Evolutionary conservation across 2,329 filamentous ascomycete genomes (phyloP), one percentile per base, ranked within the genome.

Genomic region (Phaeosphaeria sp.): DNA sequence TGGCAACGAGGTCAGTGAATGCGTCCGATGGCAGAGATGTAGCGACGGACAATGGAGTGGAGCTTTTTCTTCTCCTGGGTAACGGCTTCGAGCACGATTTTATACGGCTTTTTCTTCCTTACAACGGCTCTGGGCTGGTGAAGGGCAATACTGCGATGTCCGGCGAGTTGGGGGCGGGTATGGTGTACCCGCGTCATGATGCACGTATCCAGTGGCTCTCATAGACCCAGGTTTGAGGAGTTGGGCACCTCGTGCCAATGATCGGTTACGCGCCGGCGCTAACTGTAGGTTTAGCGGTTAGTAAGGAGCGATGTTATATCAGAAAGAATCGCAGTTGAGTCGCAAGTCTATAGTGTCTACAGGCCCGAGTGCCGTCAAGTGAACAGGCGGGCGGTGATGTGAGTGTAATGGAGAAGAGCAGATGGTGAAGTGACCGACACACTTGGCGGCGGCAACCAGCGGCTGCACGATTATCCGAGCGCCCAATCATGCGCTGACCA

Each of bases 21-120:
- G 52, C 50, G 41, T 43, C 42, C 61, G 18, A 42, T 20, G 47
- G 58, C 30, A 27, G 44, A 47, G 22, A 47, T 43, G 52, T 39
- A 63, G 54, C 44, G 60, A 80, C 79, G 66, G 66, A 82, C 80
- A 54, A 76, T 71, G 59, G 83, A 82, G 52, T 82, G 80, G 47
- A 88, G 79, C 67, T 85, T 87, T 69, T 84, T 86, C 75, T 87
- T 87, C 69, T 85, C 84, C 60, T 84, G 83, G 2, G 85, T 82
- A 46, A 88, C 77, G 17, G 79, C 81, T 70, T 87, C 84, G 55
- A 87, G 77, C 25, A 88, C 80, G 50, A 87, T 82, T 69, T 87
- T 88, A 74, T 88, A 83, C 1, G 77, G 75, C 59, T 82, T 81
- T 59, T 81, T 80, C 60, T 71, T 72, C 57, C 64, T 67, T 55